These are phyloP conservation scores for Coemansia aciculifera DNA, from an alignment of 192 early-diverging fungal species.

Conservation along the genomic window DNA sequence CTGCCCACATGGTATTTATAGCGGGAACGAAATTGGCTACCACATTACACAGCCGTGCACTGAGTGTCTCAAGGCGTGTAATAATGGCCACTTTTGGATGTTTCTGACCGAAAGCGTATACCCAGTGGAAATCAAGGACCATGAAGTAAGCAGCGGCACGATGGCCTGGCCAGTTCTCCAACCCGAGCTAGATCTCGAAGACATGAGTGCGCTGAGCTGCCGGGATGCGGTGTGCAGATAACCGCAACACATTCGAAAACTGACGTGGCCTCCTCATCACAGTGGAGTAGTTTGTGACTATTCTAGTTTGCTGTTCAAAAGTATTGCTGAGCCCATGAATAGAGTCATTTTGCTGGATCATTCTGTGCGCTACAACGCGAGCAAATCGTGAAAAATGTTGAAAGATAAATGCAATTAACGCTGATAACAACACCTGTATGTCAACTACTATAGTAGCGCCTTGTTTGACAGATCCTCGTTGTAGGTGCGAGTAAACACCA, in stretches of 20 bases:
- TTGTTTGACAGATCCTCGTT: slow-evolving; percentile 34
- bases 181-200: slow-evolving; percentile 37
- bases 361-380: neutral
- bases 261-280: no score
- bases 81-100: slow-evolving; percentile 99
- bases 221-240: slow-evolving; percentile 46
- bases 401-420: neutral
- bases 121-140: slow-evolving; percentile 43
- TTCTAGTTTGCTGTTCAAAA: neutral
- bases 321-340: neutral
- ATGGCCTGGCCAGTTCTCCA: slow-evolving; percentile 23
- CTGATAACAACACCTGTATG: neutral
- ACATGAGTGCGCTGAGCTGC: slow-evolving; percentile 18
- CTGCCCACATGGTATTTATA: slow-evolving; percentile 7
- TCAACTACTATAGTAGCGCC: neutral
- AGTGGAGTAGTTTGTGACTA: neutral
- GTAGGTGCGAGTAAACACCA: slow-evolving; percentile 57
- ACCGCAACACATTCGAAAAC: neutral
- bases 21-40: slow-evolving; percentile 77
- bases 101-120: slow-evolving; percentile 78
- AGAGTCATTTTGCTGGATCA: slow-evolving; percentile 1
- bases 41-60: slow-evolving; percentile 84
- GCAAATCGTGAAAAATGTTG: neutral
- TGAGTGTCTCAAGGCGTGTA: slow-evolving; percentile 83
- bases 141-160: slow-evolving; percentile 2